Base-by-base conservation (phyloP, 208 protist species). In the Wallacemonas collosoma region DNA sequence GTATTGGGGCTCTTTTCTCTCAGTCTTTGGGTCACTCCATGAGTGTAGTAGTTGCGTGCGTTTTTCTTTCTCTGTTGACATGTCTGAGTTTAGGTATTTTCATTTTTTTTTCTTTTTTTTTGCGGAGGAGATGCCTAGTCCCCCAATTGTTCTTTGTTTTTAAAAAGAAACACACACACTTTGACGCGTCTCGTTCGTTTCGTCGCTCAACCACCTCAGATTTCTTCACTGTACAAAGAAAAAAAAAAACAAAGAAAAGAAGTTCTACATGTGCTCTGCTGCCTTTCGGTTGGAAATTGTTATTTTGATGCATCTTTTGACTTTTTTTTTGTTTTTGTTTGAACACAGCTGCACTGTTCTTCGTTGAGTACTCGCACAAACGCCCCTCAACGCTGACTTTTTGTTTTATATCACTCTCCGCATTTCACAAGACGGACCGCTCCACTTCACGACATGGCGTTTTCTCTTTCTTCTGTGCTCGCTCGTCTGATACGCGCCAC, bases 81-180 rank as follows among this genome's bases (percentile, higher is more conserved):
- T 26, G 7, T 55, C 36, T 58, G 11, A 15, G 12, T 39, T 48
- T 38, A 36, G 36, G 2, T 71, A 14, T 60, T 50, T 53, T 75
- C 9, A 51, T 14, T 80, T 50, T 57, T 53, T 56, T 75, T 50
- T 57, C 57, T 56, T 75, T 17, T 60, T 41, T 62, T 62, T 62
- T 41, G 56, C 26, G 26, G 26, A 26, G 26, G 26, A 26, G 26
- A 26, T 26, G 26, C 26, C 26, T 0, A 26, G 26, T 0, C 26
- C 26, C 26, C 26, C 26, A 26, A 26, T 26, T 0, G 26, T 26
- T 26, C 26, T 26, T 26, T 26, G 26, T 26, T 26, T 26, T 26
- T 26, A 26, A 26, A 26, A 26, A 26, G 26, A 26, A 26, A 26
- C 26, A 26, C 26, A 26, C 26, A 26, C 26, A 26, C 26, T 26